Conservation (phyloP, 1,284 basidiomycete genomes). For the Malassezia slooffiae region DNA sequence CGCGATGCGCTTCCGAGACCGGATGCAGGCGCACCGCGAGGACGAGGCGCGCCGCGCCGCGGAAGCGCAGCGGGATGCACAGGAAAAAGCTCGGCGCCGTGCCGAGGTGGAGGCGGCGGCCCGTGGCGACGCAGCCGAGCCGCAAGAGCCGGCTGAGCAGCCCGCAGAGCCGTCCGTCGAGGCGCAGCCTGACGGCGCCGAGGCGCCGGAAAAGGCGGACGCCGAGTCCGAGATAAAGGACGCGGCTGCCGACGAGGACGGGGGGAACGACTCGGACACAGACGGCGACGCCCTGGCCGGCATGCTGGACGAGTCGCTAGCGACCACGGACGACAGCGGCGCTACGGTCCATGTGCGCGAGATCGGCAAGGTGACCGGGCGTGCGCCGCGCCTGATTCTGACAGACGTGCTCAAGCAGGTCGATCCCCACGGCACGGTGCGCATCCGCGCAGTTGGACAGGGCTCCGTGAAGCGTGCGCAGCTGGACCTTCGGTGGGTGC, state of each 20-base stretch:
- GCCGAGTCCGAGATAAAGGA: neutral
- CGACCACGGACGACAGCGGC: slow-evolving; percentile 55
- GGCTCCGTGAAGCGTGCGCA: slow-evolving; percentile 28
- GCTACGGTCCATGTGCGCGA: neutral
- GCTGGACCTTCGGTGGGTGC: slow-evolving; percentile 34
- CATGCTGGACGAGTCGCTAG: slow-evolving; percentile 62
- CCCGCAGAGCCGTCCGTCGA: slow-evolving; percentile 20
- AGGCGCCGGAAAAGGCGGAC: neutral
- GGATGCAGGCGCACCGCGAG: slow-evolving; percentile 25
- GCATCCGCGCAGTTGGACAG: slow-evolving; percentile 50
- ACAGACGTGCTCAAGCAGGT: slow-evolving; percentile 44
- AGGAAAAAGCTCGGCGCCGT: too few species aligned
- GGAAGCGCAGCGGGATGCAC: too few species aligned
- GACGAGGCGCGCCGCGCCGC: neutral
- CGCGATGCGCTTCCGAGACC: slow-evolving; percentile 24
- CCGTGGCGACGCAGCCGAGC: too few species aligned
- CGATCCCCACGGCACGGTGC: slow-evolving; percentile 64
- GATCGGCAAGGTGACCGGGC: slow-evolving; percentile 22
- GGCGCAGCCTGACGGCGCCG: neutral
- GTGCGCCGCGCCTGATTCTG: slow-evolving; percentile 33
- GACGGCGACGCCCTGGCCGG: neutral
- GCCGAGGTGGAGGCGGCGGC: too few species aligned
- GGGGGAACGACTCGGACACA: slow-evolving; percentile 1
- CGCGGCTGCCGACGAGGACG: neutral
- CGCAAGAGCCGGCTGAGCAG: slow-evolving; percentile 49